These are phyloP conservation scores for Lachancea thermotolerans DNA, from an alignment of 805 yeast genomes.

Conservation along the genomic window DNA sequence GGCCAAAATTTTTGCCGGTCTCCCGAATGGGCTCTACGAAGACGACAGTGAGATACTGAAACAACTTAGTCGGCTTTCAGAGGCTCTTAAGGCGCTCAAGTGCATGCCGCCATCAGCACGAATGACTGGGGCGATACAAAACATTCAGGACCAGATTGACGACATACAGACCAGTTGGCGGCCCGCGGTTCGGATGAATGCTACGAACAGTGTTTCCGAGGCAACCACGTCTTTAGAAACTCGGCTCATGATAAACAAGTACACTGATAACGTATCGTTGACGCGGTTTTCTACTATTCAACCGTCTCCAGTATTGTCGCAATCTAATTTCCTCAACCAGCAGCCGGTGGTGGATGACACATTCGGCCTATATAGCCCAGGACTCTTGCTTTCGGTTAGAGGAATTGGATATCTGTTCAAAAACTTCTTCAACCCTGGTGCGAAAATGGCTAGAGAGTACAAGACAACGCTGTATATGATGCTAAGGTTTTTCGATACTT, in stretches of 20 bases:
- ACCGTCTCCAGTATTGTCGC: conserved; percentile 4
- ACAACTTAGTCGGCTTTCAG: conserved; percentile 11
- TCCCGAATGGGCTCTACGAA: conserved; percentile 15
- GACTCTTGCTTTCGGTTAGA: conserved; percentile 23
- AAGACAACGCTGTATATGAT: conserved; percentile 26
- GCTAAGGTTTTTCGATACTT: conserved; percentile 27
- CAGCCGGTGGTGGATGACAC: conserved; percentile 26
- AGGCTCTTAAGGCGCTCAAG: neutral
- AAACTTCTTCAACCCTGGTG: conserved; percentile 8
- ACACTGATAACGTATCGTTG: conserved; percentile 18
- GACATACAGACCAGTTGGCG: conserved; percentile 15
- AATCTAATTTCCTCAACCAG: conserved; percentile 5
- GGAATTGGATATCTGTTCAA: conserved; percentile 27
- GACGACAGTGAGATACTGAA: conserved; percentile 17
- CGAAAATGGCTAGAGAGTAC: conserved; percentile 11
- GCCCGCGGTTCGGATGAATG: conserved; percentile 16
- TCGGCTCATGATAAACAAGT: conserved; percentile 23
- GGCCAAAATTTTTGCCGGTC: neutral
- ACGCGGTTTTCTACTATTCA: conserved; percentile 17
- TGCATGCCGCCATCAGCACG: neutral
- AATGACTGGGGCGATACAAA: conserved; percentile 11
- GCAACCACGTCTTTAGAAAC: conserved; percentile 23
- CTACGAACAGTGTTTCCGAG: neutral
- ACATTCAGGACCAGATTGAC: conserved; percentile 14
- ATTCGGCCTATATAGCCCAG: conserved; percentile 28